phyloP scores from a whole-genome alignment of 768 basidiomycete species.

The Termitomyces sp. region DNA sequence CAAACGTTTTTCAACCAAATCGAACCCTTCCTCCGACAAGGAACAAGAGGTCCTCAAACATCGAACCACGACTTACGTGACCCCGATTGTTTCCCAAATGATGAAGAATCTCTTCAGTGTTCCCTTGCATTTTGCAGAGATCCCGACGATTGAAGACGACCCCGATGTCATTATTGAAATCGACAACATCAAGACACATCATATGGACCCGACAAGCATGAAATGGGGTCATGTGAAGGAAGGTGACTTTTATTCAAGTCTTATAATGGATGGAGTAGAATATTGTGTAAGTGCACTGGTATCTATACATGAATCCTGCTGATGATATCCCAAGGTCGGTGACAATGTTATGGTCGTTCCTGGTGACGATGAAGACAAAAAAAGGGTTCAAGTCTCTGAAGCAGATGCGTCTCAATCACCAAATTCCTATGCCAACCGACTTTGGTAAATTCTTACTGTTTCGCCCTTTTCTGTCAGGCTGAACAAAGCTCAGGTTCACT shows the following conservation, averaged over 20 bases:
- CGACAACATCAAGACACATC: slow-evolving; percentile 25
- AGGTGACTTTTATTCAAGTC: slow-evolving; percentile 37
- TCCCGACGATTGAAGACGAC: slow-evolving; percentile 25
- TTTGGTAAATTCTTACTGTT: slow-evolving; percentile 48
- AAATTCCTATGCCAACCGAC: slow-evolving; percentile 53
- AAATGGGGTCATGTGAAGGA: slow-evolving; percentile 26
- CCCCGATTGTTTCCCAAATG: slow-evolving; percentile 43
- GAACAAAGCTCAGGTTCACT: slow-evolving; percentile 53
- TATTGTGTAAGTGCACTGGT: slow-evolving; percentile 43
- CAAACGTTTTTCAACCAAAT: slow-evolving; percentile 18
- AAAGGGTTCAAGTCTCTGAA: slow-evolving; percentile 36
- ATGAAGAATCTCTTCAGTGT: slow-evolving; percentile 44
- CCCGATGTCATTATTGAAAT: slow-evolving; percentile 23
- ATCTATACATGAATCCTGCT: background rate
- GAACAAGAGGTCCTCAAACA: slow-evolving; percentile 25
- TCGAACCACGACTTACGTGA: slow-evolving; percentile 35
- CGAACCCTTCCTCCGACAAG: slow-evolving; percentile 6
- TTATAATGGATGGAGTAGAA: slow-evolving; percentile 51
- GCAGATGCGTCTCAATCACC: slow-evolving; percentile 39
- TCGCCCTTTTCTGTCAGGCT: background rate
- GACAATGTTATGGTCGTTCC: slow-evolving; percentile 63
- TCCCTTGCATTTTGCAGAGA: slow-evolving; percentile 37
- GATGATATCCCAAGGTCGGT: slow-evolving; percentile 42
- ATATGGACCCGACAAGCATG: slow-evolving; percentile 30
- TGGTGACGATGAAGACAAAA: slow-evolving; percentile 44